These are phyloP conservation scores for Populus tremula DNA, from an alignment of 345 rosid species.

Conservation along the genomic window DNA sequence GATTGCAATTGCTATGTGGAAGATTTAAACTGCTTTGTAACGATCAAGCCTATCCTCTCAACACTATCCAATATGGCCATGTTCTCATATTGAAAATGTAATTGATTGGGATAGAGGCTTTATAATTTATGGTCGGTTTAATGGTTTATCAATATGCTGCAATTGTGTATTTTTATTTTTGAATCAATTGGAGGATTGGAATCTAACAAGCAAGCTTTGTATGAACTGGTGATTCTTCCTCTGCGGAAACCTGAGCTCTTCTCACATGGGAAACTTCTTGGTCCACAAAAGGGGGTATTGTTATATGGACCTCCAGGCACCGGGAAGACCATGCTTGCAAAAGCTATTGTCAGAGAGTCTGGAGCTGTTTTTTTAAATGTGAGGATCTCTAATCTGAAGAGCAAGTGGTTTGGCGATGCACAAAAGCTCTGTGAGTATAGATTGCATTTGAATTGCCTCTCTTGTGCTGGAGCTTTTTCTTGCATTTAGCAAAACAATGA, in stretches of 20 bases:
- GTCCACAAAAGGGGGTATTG: constrained; percentile 73
- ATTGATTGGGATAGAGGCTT: not conserved
- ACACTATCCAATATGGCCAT: not conserved
- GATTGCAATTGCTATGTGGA: too few relatives aligned
- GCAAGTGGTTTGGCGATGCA: constrained; percentile 99
- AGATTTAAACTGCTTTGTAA: too few relatives aligned
- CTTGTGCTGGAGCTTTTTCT: too few relatives aligned
- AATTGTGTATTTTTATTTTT: not conserved
- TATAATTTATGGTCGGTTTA: not conserved
- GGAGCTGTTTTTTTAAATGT: constrained; percentile 96
- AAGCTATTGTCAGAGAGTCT: constrained; percentile 95
- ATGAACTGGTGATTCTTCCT: constrained; percentile 90
- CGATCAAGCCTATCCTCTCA: not conserved
- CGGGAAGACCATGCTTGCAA: constrained; percentile 98
- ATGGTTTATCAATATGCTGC: not conserved
- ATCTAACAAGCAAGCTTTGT: constrained; percentile 67
- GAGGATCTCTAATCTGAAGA: constrained; percentile 81
- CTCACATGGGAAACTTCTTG: constrained; percentile 61
- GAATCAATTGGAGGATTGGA: constrained; percentile 83
- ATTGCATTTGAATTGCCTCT: not conserved
- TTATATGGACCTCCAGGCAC: constrained; percentile 98
- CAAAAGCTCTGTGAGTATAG: constrained; percentile 74
- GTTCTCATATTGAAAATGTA: not conserved
- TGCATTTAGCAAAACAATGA: too few relatives aligned
- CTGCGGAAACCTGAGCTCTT: constrained; percentile 84